Percentiles rank a stretch among this genome's conserved stretches.
Evolutionary conservation across 352 stramenopile species (phyloP).

Genomic region (Phytophthora tubulina): DNA sequence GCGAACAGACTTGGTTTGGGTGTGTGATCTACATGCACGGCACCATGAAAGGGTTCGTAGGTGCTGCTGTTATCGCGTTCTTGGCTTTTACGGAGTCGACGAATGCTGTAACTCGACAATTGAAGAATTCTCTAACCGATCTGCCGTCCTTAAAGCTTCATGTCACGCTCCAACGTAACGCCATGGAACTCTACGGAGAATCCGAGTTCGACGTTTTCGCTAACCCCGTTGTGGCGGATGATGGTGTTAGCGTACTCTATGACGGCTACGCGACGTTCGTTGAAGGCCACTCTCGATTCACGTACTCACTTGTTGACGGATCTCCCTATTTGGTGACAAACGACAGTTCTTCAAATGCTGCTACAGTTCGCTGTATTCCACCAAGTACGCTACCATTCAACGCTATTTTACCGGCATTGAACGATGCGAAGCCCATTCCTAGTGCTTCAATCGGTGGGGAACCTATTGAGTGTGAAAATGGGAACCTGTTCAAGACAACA

Average conservation of each 20-base stretch:
- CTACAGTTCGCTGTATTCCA: conserved; percentile 31
- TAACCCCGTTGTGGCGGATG: conserved; percentile 29
- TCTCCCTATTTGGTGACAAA: conserved; percentile 37
- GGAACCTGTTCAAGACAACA: conserved; percentile 35
- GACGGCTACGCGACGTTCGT: conserved; percentile 43
- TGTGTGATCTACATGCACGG: neutral
- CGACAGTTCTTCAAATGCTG: conserved; percentile 13
- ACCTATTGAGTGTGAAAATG: conserved; percentile 35
- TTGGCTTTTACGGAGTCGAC: neutral
- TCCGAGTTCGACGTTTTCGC: conserved; percentile 42
- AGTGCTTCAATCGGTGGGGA: conserved; percentile 16
- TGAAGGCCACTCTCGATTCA: conserved; percentile 27
- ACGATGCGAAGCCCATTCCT: conserved; percentile 21
- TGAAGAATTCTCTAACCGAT: conserved; percentile 21
- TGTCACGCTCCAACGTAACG: conserved; percentile 42
- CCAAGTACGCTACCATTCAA: conserved; percentile 29
- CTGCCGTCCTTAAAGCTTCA: conserved; percentile 46
- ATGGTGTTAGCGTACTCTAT: conserved; percentile 33
- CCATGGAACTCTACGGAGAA: conserved; percentile 31
- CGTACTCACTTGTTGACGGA: conserved; percentile 43
- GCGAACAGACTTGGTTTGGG: neutral
- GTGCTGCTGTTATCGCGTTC: conserved; percentile 2
- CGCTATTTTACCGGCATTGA: conserved; percentile 28
- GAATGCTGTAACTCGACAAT: neutral
- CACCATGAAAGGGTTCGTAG: conserved; percentile 12